Evolutionary conservation across 2,329 filamentous ascomycete genomes (phyloP), one percentile per base, ranked within the genome.

Genomic region (Fusarium sp.): DNA sequence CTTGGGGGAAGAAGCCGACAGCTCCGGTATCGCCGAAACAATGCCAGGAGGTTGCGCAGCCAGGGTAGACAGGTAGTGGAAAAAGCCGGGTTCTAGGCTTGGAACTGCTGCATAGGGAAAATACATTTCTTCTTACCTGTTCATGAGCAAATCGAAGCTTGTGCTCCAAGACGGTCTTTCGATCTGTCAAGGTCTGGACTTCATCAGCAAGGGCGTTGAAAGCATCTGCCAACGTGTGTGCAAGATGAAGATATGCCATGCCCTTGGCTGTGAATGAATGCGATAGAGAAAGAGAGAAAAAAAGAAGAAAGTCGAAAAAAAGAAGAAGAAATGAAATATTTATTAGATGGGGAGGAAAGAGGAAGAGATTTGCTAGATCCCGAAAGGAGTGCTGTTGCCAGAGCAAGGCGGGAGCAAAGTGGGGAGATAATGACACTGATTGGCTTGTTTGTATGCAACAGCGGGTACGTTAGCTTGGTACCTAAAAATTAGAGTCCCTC

Each of bases 131-230:
- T 85, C 87, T 80, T 85, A 91, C 90, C 86, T 91, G 89, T 79
- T 91, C 89, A 74, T 91, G 89, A 36, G 89, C 89, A 81, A 89
- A 91, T 58, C 88, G 86, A 73, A 91, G 83, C 81, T 92, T 92
- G 80, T 91, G 88, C 82, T 91, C 89, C 65, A 92, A 82, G 60
- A 91, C 87, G 33, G 87, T 90, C 78, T 91, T 91, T 73, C 87
- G 86, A 79, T 91, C 89, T 72, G 87, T 87, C 78, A 92, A 79
- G 61, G 84, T 85, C 81, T 92, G 89, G 45, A 91, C 89, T 81
- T 92, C 87, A 81, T 91, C 87, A 74, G 90, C 89, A 62, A 92
- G 84, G 61, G 89, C 84, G 80, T 87, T 88, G 83, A 92, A 91
- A 73, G 89, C 90, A 83, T 90, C 87, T 73, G 89, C 85, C 79